These are phyloP conservation scores for Neodidymelliopsis sp. DNA, from an alignment of 2,329 filamentous ascomycete species.

Conservation along the genomic window DNA sequence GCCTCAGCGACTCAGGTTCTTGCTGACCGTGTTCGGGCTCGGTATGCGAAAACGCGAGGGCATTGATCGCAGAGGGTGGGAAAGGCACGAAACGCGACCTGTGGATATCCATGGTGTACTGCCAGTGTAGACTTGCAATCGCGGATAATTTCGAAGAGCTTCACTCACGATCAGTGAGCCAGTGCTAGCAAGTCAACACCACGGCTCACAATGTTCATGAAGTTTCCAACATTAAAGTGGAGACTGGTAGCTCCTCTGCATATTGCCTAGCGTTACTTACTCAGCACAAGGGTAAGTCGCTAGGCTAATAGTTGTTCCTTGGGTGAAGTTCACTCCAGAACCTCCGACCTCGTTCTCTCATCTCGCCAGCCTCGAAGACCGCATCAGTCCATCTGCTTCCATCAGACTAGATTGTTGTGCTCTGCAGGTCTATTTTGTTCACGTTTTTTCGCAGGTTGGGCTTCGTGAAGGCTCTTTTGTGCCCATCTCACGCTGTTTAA, in stretches of 20 bases:
- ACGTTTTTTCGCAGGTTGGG: background rate
- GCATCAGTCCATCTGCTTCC: slow-evolving; percentile 11
- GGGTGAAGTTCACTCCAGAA: no score
- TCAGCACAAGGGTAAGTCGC: no score
- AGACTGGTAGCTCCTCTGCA: background rate
- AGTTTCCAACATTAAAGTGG: slow-evolving; percentile 21
- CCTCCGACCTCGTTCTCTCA: background rate
- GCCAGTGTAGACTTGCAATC: background rate
- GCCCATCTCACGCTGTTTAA: background rate
- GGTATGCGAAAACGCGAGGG: slow-evolving; percentile 87
- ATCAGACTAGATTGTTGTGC: slow-evolving; percentile 6
- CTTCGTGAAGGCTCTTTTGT: background rate
- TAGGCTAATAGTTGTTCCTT: slow-evolving; percentile 2
- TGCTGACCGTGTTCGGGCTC: slow-evolving; percentile 46
- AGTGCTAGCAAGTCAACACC: slow-evolving; percentile 26
- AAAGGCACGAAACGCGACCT: slow-evolving; percentile 95
- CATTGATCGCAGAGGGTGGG: slow-evolving; percentile 90
- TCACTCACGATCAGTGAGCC: slow-evolving; percentile 20
- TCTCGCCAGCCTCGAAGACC: background rate
- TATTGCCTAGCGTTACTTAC: no score
- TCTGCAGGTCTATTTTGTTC: background rate
- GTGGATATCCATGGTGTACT: slow-evolving; percentile 83
- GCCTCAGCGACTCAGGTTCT: slow-evolving; percentile 69
- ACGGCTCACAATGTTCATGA: slow-evolving; percentile 25
- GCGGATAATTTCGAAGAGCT: slow-evolving; percentile 5